phyloP scores from a whole-genome alignment of 495 filamentous ascomycete species.

The Astrocystis sublimbata region DNA sequence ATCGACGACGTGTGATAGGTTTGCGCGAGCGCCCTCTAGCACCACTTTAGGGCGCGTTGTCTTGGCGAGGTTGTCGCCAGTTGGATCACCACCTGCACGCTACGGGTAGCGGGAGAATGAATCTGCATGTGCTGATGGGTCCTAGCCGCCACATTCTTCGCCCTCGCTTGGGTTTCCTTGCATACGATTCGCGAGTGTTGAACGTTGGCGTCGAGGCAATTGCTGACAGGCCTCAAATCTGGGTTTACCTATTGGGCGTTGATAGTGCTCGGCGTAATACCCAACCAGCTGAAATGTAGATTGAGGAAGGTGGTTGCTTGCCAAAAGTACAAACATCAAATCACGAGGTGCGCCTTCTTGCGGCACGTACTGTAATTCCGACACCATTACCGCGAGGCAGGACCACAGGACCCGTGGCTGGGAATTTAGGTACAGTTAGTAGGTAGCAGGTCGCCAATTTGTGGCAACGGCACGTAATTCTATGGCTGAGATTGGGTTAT shows the following conservation, averaged over 20 bases:
- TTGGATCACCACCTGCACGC: no score
- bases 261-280: neutral
- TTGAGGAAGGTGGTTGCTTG: neutral
- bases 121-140: neutral
- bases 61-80: no score
- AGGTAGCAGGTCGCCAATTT: no score
- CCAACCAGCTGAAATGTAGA: neutral
- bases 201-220: neutral
- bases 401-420: no score
- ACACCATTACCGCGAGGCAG: no score
- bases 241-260: neutral
- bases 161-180: constrained; percentile 8
- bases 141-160: neutral
- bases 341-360: neutral
- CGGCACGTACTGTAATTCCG: no score
- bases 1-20: neutral
- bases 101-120: neutral
- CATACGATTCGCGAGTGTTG: neutral
- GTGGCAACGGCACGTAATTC: no score
- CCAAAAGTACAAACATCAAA: neutral
- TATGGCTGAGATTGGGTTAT: no score
- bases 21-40: neutral
- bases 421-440: no score
- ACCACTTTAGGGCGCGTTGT: neutral
- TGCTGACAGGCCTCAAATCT: neutral